A percentile compares a stretch with the other conserved stretches of the same genome.
These are phyloP conservation scores for Helicocarpus griseus DNA, from an alignment of 2,329 filamentous ascomycete genomes.

Conservation along the genomic window DNA sequence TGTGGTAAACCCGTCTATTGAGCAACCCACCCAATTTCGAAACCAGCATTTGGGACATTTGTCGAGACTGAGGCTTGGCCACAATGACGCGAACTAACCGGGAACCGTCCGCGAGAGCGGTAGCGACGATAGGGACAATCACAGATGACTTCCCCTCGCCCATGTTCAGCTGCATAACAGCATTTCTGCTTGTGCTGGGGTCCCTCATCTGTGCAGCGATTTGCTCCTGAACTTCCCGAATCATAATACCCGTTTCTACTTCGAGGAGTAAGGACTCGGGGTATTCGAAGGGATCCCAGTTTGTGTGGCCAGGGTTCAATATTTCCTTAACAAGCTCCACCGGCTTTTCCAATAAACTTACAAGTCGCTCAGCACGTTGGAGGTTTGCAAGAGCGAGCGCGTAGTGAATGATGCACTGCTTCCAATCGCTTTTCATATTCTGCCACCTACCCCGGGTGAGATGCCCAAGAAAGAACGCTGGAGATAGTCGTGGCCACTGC, in stretches of 20 bases:
- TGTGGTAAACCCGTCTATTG: conserved; percentile 43
- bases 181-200: conserved; percentile 44
- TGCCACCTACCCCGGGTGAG: conserved; percentile 13
- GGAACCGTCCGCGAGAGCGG: conserved; percentile 41
- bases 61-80: conserved; percentile 49
- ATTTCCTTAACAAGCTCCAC: conserved; percentile 31
- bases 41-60: conserved; percentile 51
- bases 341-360: conserved; percentile 3
- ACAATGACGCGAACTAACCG: conserved; percentile 50
- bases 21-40: conserved; percentile 48
- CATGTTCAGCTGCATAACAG: conserved; percentile 59
- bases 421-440: conserved; percentile 12
- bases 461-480: conserved; percentile 17
- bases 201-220: conserved; percentile 53
- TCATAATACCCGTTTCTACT: conserved; percentile 54
- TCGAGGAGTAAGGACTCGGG: conserved; percentile 60
- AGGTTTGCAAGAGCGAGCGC: conserved; percentile 20
- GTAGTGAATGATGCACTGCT: conserved; percentile 15
- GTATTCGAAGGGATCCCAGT: conserved; percentile 46
- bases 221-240: conserved; percentile 52
- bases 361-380: conserved; percentile 22
- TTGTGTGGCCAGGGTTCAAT: conserved; percentile 41
- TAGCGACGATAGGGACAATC: conserved; percentile 57
- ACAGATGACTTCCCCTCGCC: conserved; percentile 61
- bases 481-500: conserved; percentile 16